Conservation (phyloP, 805 yeast genomes). For the Ogataea angusta region DNA sequence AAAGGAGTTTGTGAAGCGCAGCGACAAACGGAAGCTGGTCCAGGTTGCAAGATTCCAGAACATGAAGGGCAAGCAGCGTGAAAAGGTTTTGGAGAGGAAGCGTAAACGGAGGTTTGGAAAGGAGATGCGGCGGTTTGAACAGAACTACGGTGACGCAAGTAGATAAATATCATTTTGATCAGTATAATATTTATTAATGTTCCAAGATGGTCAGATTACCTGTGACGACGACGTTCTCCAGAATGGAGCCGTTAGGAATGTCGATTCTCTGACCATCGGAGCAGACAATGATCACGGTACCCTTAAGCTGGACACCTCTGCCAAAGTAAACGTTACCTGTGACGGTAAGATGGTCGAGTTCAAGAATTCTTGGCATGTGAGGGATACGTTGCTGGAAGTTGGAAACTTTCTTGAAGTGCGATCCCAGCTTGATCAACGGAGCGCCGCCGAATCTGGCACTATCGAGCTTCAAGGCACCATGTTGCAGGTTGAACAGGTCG, state of each 20-base stretch:
- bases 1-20: constrained; percentile 58
- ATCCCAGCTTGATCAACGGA: constrained; percentile 93
- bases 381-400: constrained; percentile 87
- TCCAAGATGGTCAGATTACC: constrained; percentile 94
- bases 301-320: constrained; percentile 85
- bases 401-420: constrained; percentile 93
- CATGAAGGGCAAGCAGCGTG: constrained; percentile 70
- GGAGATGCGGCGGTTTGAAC: constrained; percentile 55
- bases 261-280: constrained; percentile 96
- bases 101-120: constrained; percentile 80
- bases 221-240: constrained; percentile 95
- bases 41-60: constrained; percentile 75
- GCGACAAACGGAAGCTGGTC: constrained; percentile 69
- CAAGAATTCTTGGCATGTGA: constrained; percentile 94
- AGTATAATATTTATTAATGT: constrained; percentile 45
- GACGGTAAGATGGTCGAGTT: constrained; percentile 94
- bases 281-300: constrained; percentile 96
- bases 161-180: background rate
- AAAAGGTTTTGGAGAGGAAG: constrained; percentile 82
- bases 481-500: constrained; percentile 85
- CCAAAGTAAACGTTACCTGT: constrained; percentile 96
- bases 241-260: constrained; percentile 91
- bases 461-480: constrained; percentile 84
- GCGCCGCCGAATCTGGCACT: constrained; percentile 85
- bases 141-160: constrained; percentile 11